These are phyloP conservation scores for Didymella pinodella DNA, from an alignment of 2,329 filamentous ascomycete genomes.

Conservation along the genomic window DNA sequence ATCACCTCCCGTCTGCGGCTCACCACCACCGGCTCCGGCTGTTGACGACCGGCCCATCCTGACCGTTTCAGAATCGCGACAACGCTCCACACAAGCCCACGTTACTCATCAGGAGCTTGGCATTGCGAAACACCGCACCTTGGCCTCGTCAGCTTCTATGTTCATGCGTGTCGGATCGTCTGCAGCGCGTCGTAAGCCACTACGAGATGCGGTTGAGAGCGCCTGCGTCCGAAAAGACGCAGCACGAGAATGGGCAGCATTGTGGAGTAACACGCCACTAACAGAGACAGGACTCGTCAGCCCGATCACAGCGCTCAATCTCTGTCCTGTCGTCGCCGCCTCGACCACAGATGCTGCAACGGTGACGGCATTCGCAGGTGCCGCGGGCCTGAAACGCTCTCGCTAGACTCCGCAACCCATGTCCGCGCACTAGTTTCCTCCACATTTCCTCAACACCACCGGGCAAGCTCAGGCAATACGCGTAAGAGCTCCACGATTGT, in stretches of 20 bases:
- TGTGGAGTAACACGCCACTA: neutral
- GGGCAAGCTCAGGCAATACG: constrained; percentile 38
- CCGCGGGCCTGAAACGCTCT: constrained; percentile 35
- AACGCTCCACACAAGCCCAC: constrained; percentile 3
- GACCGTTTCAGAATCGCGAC: constrained; percentile 32
- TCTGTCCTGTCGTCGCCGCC: neutral
- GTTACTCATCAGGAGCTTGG: constrained; percentile 31
- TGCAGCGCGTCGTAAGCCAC: constrained; percentile 23
- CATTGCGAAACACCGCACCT: constrained; percentile 35
- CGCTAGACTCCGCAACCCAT: constrained; percentile 29
- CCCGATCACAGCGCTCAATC: neutral
- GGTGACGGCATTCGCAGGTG: constrained; percentile 19
- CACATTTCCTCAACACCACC: constrained; percentile 41
- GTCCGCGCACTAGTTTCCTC: constrained; percentile 31
- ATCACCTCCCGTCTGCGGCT: neutral
- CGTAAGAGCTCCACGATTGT: constrained; percentile 42
- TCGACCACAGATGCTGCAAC: constrained; percentile 5
- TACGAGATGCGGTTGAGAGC: constrained; percentile 13
- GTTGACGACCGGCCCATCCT: constrained; percentile 2
- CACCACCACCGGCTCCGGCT: neutral
- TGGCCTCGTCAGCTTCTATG: constrained; percentile 30
- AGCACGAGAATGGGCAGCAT: neutral
- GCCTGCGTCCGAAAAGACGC: neutral
- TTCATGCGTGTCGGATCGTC: constrained; percentile 24
- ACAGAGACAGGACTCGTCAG: neutral